These are phyloP conservation scores for Saccharomyces pastorianus DNA, from an alignment of 1,139 yeast genomes.

Conservation along the genomic window DNA sequence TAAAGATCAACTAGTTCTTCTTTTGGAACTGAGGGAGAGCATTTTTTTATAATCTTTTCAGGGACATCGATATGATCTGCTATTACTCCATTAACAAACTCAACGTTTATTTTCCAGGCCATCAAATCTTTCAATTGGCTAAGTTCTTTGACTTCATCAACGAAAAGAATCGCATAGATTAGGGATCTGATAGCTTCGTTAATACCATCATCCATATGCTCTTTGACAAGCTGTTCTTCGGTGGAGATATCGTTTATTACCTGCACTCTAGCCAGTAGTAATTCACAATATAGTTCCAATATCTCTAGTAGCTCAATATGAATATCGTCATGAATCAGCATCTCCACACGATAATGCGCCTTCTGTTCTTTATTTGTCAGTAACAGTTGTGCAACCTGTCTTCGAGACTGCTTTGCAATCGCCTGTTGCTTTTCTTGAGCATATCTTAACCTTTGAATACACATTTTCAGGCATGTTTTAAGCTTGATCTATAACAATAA, in stretches of 20 bases:
- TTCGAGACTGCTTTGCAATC: slow-evolving; percentile 68
- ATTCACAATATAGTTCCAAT: slow-evolving; percentile 76
- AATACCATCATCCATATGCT: slow-evolving; percentile 29
- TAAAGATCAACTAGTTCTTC: slow-evolving; percentile 60
- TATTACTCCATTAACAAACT: slow-evolving; percentile 53
- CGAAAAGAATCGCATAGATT: slow-evolving; percentile 60
- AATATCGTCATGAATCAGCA: slow-evolving; percentile 77
- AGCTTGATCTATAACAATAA: slow-evolving; percentile 35
- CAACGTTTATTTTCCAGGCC: slow-evolving; percentile 54
- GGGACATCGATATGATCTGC: slow-evolving; percentile 57
- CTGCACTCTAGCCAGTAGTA: slow-evolving; percentile 66
- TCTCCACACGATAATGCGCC: slow-evolving; percentile 79
- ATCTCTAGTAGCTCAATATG: slow-evolving; percentile 74
- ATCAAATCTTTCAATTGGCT: slow-evolving; percentile 53
- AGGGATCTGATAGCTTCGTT: slow-evolving; percentile 68
- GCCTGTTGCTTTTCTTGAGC: slow-evolving; percentile 80
- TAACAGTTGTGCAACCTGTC: slow-evolving; percentile 64
- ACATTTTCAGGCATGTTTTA: slow-evolving; percentile 70
- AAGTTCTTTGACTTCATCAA: slow-evolving; percentile 67
- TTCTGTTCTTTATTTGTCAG: slow-evolving; percentile 69
- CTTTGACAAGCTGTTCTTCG: slow-evolving; percentile 23
- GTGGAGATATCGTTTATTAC: slow-evolving; percentile 36
- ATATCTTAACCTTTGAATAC: slow-evolving; percentile 69
- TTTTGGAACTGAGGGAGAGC: slow-evolving; percentile 62
- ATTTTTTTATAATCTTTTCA: slow-evolving; percentile 53